Base-by-base conservation (phyloP, 805 yeast species). In the Candida ortonii region DNA sequence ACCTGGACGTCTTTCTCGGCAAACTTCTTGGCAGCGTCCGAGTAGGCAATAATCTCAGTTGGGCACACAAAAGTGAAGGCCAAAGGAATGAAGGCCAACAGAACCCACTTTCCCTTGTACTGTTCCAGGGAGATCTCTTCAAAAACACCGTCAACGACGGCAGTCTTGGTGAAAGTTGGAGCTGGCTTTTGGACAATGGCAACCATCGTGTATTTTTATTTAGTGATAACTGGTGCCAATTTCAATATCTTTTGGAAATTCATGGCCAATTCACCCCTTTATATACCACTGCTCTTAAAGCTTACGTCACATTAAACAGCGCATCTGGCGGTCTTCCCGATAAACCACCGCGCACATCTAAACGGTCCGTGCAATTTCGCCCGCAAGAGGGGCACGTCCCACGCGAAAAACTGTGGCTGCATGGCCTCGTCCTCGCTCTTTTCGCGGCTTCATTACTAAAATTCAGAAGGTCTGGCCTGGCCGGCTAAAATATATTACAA, bases 1-100 rank as follows among this genome's bases (percentile, higher is more conserved):
- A 93, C 80, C 72, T 87, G 85, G 52, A 87, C 79, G 59, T 80
- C 90, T 64, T 86, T 82, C 52, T 77, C 94, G 55, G 83, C 66
- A 71, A 93, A 93, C 76, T 82, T 80, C 74, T 80, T 78, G 55
- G 78, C 84, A 53, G 97, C 96, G 55, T 90, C 96, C 47, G 96
- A 85, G 83, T 88, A 93, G 54, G 97, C 97, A 68, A 93, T 81
- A 74, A 93, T 89, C 76, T 93, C 97, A 53, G 98, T 93, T 68
- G 99, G 98, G 73, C 98, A 93, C 47, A 93, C 97, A 55, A 93
- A 93, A 43, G 99, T 93, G 89, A 93, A 93, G 34, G 98, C 98
- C 78, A 90, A 73, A 68, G 98, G 99, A 65, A 93, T 83, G 74
- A 93, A 93, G 46, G 94, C 97, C 59, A 93, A 76, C 49, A 93